Base-by-base conservation (phyloP, 345 rosid genomes). In the Psidium guajava region DNA sequence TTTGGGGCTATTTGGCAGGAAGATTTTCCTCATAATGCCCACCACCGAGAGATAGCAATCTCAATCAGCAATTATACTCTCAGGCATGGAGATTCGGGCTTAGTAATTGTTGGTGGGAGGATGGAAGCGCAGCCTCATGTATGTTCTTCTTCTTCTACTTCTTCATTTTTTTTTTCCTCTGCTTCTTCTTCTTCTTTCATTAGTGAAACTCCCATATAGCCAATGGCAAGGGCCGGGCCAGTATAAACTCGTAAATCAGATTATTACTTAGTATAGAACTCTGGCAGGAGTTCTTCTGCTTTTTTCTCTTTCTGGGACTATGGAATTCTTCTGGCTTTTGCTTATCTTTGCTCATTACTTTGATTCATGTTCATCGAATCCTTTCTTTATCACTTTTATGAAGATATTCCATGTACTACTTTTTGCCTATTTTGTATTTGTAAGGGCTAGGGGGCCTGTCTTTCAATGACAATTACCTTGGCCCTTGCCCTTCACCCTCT, bases 61-160 rank as follows among this genome's bases (percentile, higher is more conserved):
- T 93, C 95, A 6, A 90, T 97, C 69, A 95, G 94, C 91, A 96
- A 96, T 91, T 97, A 93, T 88, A 96, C 99, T 11, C 88, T 96
- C 90, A 95, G 88, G 92, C 98, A 94, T 58, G 98, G 97, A 54
- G 99, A 97, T 91, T 85, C 93, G 1, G 98, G 99, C 83, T 88
- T 97, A 89, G 90, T 97, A 82, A 91, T 97, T 83, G 93, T 97
- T 87, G 98, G 99, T 87, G 99, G 99, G 87, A 92, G 99, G 91
- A 97, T 96, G 98, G 98, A 97, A 91, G 82, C 92, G 90, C 98
- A 92, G 87, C 94, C 95, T 56, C 96, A 96, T 95, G 99, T 96
- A 94, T 90, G 93, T 89, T 80, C n/a, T 6, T 85, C 47, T 82
- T 82, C 74, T 50, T 51, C 83, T 49, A 36, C 36, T 36, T 27